Conservation (phyloP, 2,329 filamentous ascomycete species). For the Cladosporium oxysporum region DNA sequence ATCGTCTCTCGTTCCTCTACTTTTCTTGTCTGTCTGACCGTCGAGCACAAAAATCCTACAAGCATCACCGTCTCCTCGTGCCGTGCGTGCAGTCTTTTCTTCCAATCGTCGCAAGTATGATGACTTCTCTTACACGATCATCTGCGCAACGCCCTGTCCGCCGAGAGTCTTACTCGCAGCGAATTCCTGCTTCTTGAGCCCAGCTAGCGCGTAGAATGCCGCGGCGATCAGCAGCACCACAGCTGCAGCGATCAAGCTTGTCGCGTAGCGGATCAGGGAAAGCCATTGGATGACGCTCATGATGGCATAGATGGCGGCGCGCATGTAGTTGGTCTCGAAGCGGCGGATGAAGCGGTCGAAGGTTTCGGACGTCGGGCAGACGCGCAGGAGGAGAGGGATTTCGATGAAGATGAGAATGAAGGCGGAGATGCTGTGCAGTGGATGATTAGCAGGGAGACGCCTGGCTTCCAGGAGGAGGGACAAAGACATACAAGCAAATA, state of each 20-base stretch:
- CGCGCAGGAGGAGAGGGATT: slow-evolving; percentile 90
- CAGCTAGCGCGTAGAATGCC: slow-evolving; percentile 78
- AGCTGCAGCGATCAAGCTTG: slow-evolving; percentile 81
- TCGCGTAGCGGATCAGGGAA: slow-evolving; percentile 64
- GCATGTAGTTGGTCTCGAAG: slow-evolving; percentile 96
- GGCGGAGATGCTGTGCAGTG: slow-evolving; percentile 44
- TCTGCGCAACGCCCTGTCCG: slow-evolving; percentile 90
- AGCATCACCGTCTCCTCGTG: background rate
- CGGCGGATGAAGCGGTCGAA: slow-evolving; percentile 90
- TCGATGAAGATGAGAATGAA: slow-evolving; percentile 60
- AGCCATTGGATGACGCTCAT: slow-evolving; percentile 87
- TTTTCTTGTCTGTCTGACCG: background rate
- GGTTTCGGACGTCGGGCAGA: slow-evolving; percentile 88
- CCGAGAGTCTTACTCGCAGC: slow-evolving; percentile 94
- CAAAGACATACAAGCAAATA: slow-evolving; percentile 49
- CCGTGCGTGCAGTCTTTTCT: background rate
- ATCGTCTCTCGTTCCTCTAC: slow-evolving; percentile 1
- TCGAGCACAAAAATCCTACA: background rate
- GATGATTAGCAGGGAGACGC: background rate
- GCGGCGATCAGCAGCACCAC: slow-evolving; percentile 76
- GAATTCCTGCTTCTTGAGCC: slow-evolving; percentile 79
- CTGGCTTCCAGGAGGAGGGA: background rate
- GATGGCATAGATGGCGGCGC: slow-evolving; percentile 78
- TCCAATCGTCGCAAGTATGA: background rate
- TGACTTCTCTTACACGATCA: slow-evolving; percentile 73